phyloP scores from a whole-genome alignment of 768 basidiomycete species.

The Kwoniella shandongensis region DNA sequence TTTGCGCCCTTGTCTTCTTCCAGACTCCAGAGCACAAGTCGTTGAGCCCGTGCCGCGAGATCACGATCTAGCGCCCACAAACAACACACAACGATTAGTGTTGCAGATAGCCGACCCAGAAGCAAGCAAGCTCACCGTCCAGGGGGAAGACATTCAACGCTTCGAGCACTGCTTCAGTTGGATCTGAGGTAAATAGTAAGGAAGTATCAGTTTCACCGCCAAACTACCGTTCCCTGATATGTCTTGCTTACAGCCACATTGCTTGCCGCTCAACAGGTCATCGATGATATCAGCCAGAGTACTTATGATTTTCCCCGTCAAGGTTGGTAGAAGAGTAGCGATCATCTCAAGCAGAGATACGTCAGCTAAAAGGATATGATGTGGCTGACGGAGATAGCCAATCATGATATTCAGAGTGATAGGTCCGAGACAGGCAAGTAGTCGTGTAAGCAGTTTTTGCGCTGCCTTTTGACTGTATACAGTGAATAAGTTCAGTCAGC shows the following conservation, averaged over 20 bases:
- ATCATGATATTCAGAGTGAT: conserved; percentile 34
- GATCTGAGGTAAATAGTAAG: conserved; percentile 18
- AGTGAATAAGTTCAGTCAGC: background rate
- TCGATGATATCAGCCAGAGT: conserved; percentile 37
- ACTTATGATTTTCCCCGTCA: conserved; percentile 31
- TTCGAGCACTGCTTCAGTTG: conserved; percentile 29
- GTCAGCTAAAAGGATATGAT: conserved; percentile 30
- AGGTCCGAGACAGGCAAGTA: conserved; percentile 38
- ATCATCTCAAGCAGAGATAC: conserved; percentile 38
- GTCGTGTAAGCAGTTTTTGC: conserved; percentile 29
- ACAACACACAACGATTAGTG: background rate
- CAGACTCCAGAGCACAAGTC: conserved; percentile 39
- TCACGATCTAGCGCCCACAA: conserved; percentile 20
- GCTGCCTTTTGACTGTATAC: conserved; percentile 23
- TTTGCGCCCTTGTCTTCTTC: conserved; percentile 36
- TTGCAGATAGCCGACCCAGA: too few relatives aligned
- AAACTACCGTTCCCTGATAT: too few relatives aligned
- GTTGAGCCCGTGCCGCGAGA: conserved; percentile 31
- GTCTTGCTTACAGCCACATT: conserved; percentile 14
- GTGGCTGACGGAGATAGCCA: conserved; percentile 30
- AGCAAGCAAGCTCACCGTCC: conserved; percentile 22
- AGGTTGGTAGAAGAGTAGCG: conserved; percentile 35
- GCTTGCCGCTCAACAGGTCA: conserved; percentile 16
- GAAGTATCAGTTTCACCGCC: too few relatives aligned
- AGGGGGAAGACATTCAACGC: conserved; percentile 40